Evolutionary conservation across 2,329 filamentous ascomycete species (phyloP).

Genomic region (Aspergillus sp.): DNA sequence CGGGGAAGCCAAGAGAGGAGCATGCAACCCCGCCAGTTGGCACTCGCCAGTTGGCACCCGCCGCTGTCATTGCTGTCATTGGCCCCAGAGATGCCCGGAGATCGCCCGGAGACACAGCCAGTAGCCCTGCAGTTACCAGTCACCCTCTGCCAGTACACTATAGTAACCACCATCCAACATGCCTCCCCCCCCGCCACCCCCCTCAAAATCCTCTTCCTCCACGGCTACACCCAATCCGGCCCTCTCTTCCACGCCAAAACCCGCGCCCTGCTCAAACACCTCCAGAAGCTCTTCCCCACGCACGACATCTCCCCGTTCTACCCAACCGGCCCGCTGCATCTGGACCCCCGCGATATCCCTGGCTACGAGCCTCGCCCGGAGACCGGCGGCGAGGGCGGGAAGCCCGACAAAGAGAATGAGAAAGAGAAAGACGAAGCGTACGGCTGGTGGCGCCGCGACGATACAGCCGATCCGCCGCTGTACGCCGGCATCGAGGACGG

Average conservation of each 20-base stretch:
- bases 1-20: no score
- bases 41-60: neutral
- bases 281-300: slow-evolving; percentile 62
- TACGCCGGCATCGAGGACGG: slow-evolving; percentile 66
- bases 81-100: no score
- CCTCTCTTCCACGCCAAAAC: slow-evolving; percentile 79
- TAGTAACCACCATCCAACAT: slow-evolving; percentile 2
- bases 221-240: slow-evolving; percentile 87
- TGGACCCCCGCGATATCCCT: slow-evolving; percentile 58
- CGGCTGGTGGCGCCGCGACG: slow-evolving; percentile 68
- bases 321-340: slow-evolving; percentile 58
- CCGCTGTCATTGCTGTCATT: no score
- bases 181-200: slow-evolving; percentile 17
- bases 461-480: slow-evolving; percentile 50
- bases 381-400: no score
- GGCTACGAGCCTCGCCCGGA: no score
- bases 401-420: slow-evolving; percentile 31
- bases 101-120: no score
- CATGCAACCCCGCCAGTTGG: no score
- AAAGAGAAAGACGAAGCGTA: slow-evolving; percentile 56
- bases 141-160: slow-evolving; percentile 1
- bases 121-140: no score
- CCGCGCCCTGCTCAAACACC: slow-evolving; percentile 71
- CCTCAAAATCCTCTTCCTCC: slow-evolving; percentile 65
- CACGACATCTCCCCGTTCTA: slow-evolving; percentile 54